Evolutionary conservation across 108 stramenopile species (phyloP).

Genomic region (Cyclotella cryptica): DNA sequence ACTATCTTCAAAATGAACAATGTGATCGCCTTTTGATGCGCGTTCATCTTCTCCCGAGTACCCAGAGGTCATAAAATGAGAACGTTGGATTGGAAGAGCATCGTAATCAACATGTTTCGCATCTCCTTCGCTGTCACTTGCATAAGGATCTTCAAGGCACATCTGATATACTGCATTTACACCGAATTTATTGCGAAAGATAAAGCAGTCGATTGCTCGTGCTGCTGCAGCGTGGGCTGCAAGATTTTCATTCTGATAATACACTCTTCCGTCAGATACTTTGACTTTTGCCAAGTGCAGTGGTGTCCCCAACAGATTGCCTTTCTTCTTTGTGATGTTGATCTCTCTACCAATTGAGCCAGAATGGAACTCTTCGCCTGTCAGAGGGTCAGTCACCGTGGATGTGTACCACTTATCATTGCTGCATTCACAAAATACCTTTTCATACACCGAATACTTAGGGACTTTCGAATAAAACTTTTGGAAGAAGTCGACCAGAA

Average conservation of each 20-base stretch:
- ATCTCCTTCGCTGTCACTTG: not conserved
- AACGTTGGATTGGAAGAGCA: conserved; percentile 1
- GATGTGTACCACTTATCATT: conserved; percentile 26
- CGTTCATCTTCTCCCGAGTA: not conserved
- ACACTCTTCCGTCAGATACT: conserved; percentile 12
- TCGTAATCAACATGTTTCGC: conserved; percentile 22
- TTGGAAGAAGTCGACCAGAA: conserved; percentile 12
- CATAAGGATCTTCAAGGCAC: conserved; percentile 31
- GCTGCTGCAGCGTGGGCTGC: conserved; percentile 51
- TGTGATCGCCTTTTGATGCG: not conserved
- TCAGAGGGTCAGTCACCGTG: conserved; percentile 31
- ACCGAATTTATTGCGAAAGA: conserved; percentile 6
- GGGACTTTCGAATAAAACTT: not conserved
- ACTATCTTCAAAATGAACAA: not conserved
- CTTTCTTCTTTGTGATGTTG: conserved; percentile 10
- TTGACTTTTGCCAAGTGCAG: conserved; percentile 2
- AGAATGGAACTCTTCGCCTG: conserved; percentile 35
- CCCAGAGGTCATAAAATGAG: not conserved
- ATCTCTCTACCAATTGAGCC: conserved; percentile 24
- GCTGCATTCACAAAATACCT: not conserved
- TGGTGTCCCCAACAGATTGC: not conserved
- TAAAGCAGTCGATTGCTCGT: conserved; percentile 47
- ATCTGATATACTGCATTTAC: conserved; percentile 10
- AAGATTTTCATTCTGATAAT: conserved; percentile 1
- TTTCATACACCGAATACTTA: not conserved